Conservation (phyloP, 2,329 filamentous ascomycete species). For the Aspergillus sp. region DNA sequence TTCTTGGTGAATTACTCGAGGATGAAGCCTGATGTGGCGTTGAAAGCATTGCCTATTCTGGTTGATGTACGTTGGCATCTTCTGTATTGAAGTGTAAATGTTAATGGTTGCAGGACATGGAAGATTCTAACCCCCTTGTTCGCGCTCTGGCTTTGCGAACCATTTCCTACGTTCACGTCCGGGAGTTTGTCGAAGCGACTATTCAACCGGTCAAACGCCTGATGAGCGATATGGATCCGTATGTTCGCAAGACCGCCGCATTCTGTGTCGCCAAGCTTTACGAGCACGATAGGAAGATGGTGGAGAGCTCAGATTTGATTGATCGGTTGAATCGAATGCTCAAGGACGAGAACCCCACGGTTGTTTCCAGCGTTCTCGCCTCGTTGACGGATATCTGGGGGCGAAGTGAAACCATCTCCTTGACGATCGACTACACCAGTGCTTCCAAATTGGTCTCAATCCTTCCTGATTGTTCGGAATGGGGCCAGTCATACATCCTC, state of each 20-base stretch:
- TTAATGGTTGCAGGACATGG: conserved; percentile 63
- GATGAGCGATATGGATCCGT: conserved; percentile 81
- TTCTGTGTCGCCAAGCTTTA: conserved; percentile 97
- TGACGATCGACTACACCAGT: conserved; percentile 95
- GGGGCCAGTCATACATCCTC: conserved; percentile 97
- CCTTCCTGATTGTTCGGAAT: conserved; percentile 93
- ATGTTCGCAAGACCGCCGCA: conserved; percentile 94
- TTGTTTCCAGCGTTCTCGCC: conserved; percentile 88
- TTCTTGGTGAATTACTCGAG: conserved; percentile 96
- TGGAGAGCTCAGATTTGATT: conserved; percentile 86
- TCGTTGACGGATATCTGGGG: conserved; percentile 98
- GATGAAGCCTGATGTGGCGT: conserved; percentile 85
- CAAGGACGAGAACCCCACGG: conserved; percentile 92
- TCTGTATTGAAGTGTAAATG: not conserved
- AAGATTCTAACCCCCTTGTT: conserved; percentile 85
- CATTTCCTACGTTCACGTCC: conserved; percentile 95
- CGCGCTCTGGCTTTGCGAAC: conserved; percentile 87
- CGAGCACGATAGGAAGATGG: conserved; percentile 85
- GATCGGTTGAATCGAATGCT: conserved; percentile 83
- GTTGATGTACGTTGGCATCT: conserved; percentile 55
- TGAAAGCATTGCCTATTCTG: conserved; percentile 85
- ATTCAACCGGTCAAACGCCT: conserved; percentile 76
- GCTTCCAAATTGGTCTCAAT: conserved; percentile 98
- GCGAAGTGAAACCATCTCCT: conserved; percentile 90
- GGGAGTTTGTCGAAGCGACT: conserved; percentile 88